Evolutionary conservation across 345 rosid species (phyloP).

Genomic region (Bruguiera gymnorhiza): DNA sequence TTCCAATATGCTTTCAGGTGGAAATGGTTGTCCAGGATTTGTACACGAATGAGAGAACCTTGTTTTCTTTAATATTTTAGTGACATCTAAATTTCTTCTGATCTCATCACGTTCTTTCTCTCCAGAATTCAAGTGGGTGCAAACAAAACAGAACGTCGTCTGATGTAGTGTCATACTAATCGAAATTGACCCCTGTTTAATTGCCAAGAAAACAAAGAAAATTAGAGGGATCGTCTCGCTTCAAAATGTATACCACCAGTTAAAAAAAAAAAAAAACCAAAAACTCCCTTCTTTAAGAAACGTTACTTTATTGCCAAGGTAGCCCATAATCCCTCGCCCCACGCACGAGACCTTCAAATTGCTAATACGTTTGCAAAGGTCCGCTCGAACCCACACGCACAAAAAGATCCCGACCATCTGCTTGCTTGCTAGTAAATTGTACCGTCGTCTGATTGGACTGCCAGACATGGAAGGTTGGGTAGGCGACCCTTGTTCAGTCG

Average conservation of each 20-base stretch:
- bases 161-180: slow-evolving; percentile 71
- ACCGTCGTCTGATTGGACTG: slow-evolving; percentile 32
- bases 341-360: slow-evolving; percentile 81
- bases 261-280: neutral
- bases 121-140: slow-evolving; percentile 88
- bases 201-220: neutral
- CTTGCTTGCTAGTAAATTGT: slow-evolving; percentile 77
- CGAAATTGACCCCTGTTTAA: slow-evolving; percentile 74
- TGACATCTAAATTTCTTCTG: slow-evolving; percentile 74
- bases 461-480: slow-evolving; percentile 16
- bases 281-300: neutral
- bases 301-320: slow-evolving; percentile 89
- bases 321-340: slow-evolving; percentile 95
- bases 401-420: slow-evolving; percentile 95
- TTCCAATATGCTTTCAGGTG: slow-evolving; percentile 59
- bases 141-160: slow-evolving; percentile 77
- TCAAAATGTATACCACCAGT: no score
- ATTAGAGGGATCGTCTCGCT: neutral
- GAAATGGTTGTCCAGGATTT: slow-evolving; percentile 9
- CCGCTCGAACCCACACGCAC: slow-evolving; percentile 79
- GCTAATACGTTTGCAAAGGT: slow-evolving; percentile 49
- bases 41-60: slow-evolving; percentile 42
- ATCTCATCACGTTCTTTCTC: slow-evolving; percentile 88
- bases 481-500: slow-evolving; percentile 24
- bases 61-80: slow-evolving; percentile 74